Evolutionary conservation across 176 grass and related monocot genomes (phyloP).

Genomic region (Musa acuminata): DNA sequence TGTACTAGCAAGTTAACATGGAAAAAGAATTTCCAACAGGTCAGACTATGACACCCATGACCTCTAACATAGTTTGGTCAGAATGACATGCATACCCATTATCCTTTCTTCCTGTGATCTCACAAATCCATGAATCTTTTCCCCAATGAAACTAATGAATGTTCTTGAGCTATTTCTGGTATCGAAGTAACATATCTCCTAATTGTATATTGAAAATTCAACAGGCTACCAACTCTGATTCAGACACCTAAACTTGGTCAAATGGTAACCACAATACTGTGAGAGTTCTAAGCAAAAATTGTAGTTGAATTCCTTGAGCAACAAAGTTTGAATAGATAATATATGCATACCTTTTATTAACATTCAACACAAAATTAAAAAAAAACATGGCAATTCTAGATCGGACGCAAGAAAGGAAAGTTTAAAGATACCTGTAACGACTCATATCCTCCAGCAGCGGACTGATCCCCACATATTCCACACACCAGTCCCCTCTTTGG

Average conservation of each 20-base stretch:
- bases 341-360: conserved; percentile 36
- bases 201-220: background rate
- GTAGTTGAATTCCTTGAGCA: conserved; percentile 15
- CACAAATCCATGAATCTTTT: no score
- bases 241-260: background rate
- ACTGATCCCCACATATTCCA: background rate
- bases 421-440: background rate
- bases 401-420: background rate
- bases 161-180: background rate
- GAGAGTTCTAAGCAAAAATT: conserved; percentile 25
- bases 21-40: background rate
- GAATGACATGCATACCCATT: no score
- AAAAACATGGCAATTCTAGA: conserved; percentile 6
- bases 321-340: conserved; percentile 28
- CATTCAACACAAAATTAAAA: conserved; percentile 38
- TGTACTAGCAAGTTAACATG: background rate
- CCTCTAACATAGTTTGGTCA: background rate
- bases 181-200: background rate
- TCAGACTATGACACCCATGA: background rate
- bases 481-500: background rate
- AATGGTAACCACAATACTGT: background rate
- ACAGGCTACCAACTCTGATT: conserved; percentile 15
- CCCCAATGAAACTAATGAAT: conserved; percentile 24
- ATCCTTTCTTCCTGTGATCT: background rate
- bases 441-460: background rate